Evolutionary conservation across 768 basidiomycete genomes (phyloP).

Genomic region (Phlegmacium glaucopus): DNA sequence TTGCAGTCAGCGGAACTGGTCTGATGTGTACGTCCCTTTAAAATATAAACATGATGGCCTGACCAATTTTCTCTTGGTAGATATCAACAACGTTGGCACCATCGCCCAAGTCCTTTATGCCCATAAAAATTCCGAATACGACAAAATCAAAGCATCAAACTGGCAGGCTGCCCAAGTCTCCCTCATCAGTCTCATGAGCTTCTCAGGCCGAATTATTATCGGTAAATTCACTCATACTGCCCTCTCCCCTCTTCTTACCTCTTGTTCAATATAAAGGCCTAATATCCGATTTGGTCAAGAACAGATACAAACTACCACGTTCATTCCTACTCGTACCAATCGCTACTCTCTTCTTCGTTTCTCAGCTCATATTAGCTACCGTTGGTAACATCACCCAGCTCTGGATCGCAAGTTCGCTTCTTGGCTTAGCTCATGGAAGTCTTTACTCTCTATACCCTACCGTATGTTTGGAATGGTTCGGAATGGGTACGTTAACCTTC

Average conservation of each 20-base stretch:
- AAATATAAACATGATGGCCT: background rate
- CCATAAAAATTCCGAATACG: conserved; percentile 55
- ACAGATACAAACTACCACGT: conserved; percentile 54
- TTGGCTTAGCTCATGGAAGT: conserved; percentile 73
- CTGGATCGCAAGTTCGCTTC: conserved; percentile 53
- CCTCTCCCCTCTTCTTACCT: background rate
- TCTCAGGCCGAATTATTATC: conserved; percentile 69
- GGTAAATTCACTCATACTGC: conserved; percentile 36
- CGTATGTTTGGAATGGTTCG: conserved; percentile 88
- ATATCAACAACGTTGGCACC: conserved; percentile 86
- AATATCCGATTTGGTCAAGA: conserved; percentile 63
- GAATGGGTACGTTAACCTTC: conserved; percentile 57
- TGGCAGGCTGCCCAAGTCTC: conserved; percentile 89
- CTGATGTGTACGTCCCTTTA: conserved; percentile 71
- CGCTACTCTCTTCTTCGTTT: conserved; percentile 62
- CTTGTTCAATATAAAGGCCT: conserved; percentile 41
- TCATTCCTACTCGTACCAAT: conserved; percentile 68
- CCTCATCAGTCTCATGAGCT: conserved; percentile 78
- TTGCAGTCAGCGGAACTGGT: conserved; percentile 68
- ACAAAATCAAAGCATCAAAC: conserved; percentile 61
- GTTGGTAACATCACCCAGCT: conserved; percentile 56
- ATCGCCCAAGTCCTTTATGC: conserved; percentile 65
- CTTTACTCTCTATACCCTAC: conserved; percentile 71
- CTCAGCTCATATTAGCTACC: conserved; percentile 58
- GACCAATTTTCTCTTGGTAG: conserved; percentile 36